Evolutionary conservation across 768 basidiomycete genomes (phyloP), one percentile per base, ranked within the genome.

Genomic region (Russula sp.): DNA sequence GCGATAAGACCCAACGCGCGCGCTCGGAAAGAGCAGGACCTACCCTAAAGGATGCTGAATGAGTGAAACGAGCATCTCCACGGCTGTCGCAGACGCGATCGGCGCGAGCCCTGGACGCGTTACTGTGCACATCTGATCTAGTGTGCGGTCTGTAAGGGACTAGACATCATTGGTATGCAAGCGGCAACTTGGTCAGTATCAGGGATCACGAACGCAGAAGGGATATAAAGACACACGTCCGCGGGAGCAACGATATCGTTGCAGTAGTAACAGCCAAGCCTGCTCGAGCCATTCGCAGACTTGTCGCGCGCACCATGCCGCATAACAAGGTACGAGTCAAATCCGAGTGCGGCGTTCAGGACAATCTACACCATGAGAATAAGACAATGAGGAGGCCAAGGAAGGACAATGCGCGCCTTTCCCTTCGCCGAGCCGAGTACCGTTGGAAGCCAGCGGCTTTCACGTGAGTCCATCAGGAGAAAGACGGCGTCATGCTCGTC

Each of bases 61-160:
- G 3, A 97, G 74, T 0, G 93, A 90, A 1, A 91, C 86, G 25
- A 98, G 81, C 9, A 99, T 78, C 71, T 99, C 97, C 1, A 98
- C 96, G 0, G 93, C 94, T 0, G 88, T 90, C 0, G 95, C 87
- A 1, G 90, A 84, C 0, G 97, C 97, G 55, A 98, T 93, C 0
- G 93, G 84, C 0, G 96, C 97, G 2, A 98, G 79, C 0, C 96
- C 96, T 0, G 97, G 97, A 22, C 97, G 79, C 0, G 96, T 98
- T 35, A 99, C 97, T 0, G 97, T 98, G 71, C 97, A 99, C 96
- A 98, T 98, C 72, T 98, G 96, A 72, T 98, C 97, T 14, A 98
- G 81, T 4, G 95, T 96, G 45, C 94, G 82, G 71, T 98, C 96
- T 0, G 90, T 88, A 46, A 89, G 73, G 2, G 83, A 84, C 86